phyloP scores from a whole-genome alignment of 257 asterid species.

The Ilex aquifolium region DNA sequence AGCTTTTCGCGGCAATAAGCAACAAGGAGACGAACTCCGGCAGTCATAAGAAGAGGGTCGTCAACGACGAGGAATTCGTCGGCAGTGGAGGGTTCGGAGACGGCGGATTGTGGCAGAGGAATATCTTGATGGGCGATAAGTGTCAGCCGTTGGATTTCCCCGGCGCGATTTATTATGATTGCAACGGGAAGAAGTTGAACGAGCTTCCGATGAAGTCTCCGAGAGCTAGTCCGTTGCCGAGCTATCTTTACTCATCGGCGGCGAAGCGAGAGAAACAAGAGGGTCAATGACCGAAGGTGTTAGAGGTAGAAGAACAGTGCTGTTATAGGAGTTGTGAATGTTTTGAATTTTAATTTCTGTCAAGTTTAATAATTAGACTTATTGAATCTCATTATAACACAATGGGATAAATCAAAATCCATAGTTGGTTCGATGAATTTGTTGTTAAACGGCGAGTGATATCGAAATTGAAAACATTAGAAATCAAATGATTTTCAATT shows the following conservation, averaged over 20 bases:
- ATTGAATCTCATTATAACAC: no score
- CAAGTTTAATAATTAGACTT: no score
- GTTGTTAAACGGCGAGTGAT: no score
- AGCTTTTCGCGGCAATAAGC: slow-evolving; percentile 22
- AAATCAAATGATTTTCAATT: no score
- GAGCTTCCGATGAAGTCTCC: slow-evolving; percentile 39
- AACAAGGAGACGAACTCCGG: slow-evolving; percentile 24
- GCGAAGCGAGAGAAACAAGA: neutral
- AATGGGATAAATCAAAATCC: no score
- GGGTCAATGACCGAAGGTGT: no score
- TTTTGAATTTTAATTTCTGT: no score
- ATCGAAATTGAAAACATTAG: no score
- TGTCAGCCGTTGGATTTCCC: slow-evolving; percentile 55
- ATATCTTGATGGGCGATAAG: slow-evolving; percentile 43
- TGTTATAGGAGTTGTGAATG: no score
- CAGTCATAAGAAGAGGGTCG: slow-evolving; percentile 14
- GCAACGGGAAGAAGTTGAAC: slow-evolving; percentile 21
- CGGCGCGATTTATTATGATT: slow-evolving; percentile 47
- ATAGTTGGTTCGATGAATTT: no score
- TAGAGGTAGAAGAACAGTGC: no score
- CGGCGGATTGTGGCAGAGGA: slow-evolving; percentile 47
- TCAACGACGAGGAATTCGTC: neutral
- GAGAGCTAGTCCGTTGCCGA: slow-evolving; percentile 36
- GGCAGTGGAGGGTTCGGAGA: slow-evolving; percentile 26
- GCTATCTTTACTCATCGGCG: slow-evolving; percentile 15